Percentiles rank a stretch among this genome's conserved stretches.
phyloP scores from a whole-genome alignment of 2,329 filamentous ascomycete genomes.

The Nemania abortiva region DNA sequence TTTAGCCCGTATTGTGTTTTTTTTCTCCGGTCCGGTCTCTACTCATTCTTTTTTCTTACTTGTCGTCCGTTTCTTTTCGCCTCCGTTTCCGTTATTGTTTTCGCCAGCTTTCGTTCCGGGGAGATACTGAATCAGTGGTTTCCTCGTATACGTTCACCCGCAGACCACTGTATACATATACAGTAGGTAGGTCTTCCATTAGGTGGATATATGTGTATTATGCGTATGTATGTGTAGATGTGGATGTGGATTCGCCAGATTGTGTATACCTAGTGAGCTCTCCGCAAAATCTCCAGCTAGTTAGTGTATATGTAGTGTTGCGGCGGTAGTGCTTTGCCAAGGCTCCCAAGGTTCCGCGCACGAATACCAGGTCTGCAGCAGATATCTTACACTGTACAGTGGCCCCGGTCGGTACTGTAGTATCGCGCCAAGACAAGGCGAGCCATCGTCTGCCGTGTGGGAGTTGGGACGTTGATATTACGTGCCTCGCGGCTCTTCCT shows the following conservation, averaged over 20 bases:
- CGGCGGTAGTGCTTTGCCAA: slow-evolving; percentile 7
- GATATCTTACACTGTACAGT: slow-evolving; percentile 21
- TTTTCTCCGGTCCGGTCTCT: slow-evolving; percentile 15
- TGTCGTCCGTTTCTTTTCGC: slow-evolving; percentile 2
- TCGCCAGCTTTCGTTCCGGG: slow-evolving; percentile 6
- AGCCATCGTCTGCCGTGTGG: slow-evolving; percentile 31
- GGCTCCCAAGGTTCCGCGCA: background rate
- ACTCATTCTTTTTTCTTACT: slow-evolving; percentile 17
- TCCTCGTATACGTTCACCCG: background rate
- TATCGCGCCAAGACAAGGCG: slow-evolving; percentile 46
- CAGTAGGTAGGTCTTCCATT: background rate
- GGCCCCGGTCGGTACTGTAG: slow-evolving; percentile 10
- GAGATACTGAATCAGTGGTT: slow-evolving; percentile 15
- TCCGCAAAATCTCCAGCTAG: slow-evolving; percentile 24
- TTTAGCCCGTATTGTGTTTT: slow-evolving; percentile 10
- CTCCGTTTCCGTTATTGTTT: background rate
- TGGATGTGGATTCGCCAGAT: slow-evolving; percentile 15
- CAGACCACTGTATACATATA: slow-evolving; percentile 19
- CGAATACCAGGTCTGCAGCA: background rate
- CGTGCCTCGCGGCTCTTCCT: slow-evolving; percentile 51
- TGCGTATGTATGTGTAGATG: background rate
- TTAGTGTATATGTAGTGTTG: background rate
- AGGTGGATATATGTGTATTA: too few relatives aligned
- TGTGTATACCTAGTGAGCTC: slow-evolving; percentile 23
- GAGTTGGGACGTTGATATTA: slow-evolving; percentile 32